These are phyloP conservation scores for Cenchrus fungigraminus DNA, from an alignment of 176 grass and related monocot species.

Conservation along the genomic window DNA sequence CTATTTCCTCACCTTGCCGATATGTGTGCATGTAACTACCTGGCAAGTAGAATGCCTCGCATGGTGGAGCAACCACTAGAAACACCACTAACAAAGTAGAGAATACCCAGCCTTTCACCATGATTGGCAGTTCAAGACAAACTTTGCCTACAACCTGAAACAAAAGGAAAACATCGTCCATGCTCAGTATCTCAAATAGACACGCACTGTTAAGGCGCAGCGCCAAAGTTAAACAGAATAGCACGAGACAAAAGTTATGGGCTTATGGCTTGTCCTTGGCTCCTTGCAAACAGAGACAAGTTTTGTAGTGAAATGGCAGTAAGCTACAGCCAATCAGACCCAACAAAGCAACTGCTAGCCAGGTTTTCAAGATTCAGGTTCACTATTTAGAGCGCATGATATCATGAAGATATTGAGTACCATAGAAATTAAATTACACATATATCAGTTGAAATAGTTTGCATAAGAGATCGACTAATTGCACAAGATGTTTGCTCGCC, in stretches of 20 bases:
- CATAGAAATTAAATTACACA: neutral
- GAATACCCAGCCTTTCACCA: slow-evolving; percentile 52
- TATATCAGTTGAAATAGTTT: neutral
- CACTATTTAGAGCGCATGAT: neutral
- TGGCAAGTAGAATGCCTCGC: slow-evolving; percentile 78
- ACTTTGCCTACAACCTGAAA: slow-evolving; percentile 45
- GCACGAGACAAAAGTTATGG: neutral
- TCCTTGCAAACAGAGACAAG: neutral
- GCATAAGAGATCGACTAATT: neutral
- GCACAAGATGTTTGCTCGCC: neutral
- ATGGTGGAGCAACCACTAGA: slow-evolving; percentile 32
- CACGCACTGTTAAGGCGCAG: neutral
- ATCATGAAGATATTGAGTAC: slow-evolving; percentile 1
- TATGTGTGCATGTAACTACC: slow-evolving; percentile 92
- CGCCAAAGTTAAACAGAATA: slow-evolving; percentile 20
- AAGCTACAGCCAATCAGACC: neutral
- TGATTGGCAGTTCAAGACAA: slow-evolving; percentile 40
- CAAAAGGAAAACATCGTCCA: slow-evolving; percentile 18
- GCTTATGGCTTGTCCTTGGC: neutral
- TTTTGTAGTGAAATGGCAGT: slow-evolving; percentile 7
- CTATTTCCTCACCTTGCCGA: slow-evolving; percentile 50
- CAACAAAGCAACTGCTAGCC: neutral
- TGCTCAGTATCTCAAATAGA: slow-evolving; percentile 5
- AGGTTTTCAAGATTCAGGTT: slow-evolving; percentile 24
- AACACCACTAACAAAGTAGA: slow-evolving; percentile 45